These are phyloP conservation scores for Hyphodiscus hymeniophilus DNA, from an alignment of 495 filamentous ascomycete genomes.

Conservation along the genomic window DNA sequence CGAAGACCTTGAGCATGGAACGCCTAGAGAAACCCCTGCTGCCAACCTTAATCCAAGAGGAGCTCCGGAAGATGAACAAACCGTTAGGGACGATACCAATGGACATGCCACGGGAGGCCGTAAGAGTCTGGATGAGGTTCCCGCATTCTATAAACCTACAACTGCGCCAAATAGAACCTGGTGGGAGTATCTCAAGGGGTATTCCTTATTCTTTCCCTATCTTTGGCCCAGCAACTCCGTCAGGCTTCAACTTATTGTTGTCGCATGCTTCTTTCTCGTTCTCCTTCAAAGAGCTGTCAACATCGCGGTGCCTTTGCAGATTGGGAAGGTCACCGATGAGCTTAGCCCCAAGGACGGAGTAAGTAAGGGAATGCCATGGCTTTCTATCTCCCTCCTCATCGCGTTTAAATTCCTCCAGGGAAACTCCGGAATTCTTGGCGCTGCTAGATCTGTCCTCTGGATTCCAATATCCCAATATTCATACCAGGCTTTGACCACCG, in stretches of 20 bases:
- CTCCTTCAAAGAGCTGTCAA: constrained; percentile 73
- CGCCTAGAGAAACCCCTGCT: too few species aligned
- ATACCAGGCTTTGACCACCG: constrained; percentile 87
- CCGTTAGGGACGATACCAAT: neutral
- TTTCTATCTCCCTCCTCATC: constrained; percentile 69
- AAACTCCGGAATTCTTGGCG: constrained; percentile 75
- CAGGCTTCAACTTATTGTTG: constrained; percentile 63
- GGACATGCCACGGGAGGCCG: constrained; percentile 13
- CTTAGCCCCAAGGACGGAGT: constrained; percentile 32
- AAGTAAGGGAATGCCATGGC: constrained; percentile 54
- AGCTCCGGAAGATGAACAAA: neutral
- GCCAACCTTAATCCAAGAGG: constrained; percentile 12
- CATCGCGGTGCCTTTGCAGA: constrained; percentile 67
- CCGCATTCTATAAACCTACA: constrained; percentile 45
- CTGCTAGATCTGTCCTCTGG: constrained; percentile 76
- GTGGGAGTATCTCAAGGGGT: constrained; percentile 88
- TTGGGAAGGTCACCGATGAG: constrained; percentile 62
- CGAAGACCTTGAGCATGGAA: neutral
- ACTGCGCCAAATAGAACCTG: constrained; percentile 38
- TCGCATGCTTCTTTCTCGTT: constrained; percentile 71
- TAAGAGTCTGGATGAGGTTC: constrained; percentile 26
- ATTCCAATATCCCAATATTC: constrained; percentile 95
- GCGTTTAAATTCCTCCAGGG: constrained; percentile 81
- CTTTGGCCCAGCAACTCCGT: constrained; percentile 79
- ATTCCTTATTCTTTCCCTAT: constrained; percentile 86